phyloP scores from a whole-genome alignment of 148 eudicot genomes.

The Pharnaceum exiguum region DNA sequence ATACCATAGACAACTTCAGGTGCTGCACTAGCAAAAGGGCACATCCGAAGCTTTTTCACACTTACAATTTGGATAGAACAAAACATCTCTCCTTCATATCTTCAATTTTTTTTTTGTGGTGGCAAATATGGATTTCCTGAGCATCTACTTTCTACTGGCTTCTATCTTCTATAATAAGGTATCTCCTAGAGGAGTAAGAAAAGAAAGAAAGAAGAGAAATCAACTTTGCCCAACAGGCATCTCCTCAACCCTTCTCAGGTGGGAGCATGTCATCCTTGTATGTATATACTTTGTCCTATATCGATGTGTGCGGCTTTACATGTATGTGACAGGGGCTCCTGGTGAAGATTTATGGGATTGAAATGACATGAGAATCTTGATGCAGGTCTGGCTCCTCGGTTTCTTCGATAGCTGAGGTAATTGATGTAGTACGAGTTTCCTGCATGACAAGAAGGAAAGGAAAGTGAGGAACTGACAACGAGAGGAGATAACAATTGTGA shows the following conservation, averaged over 20 bases:
- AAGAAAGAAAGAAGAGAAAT: neutral
- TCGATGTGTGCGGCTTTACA: neutral
- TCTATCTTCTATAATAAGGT: neutral
- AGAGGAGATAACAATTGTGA: neutral
- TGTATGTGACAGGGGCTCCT: neutral
- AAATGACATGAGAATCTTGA: conserved; percentile 23
- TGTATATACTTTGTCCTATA: neutral
- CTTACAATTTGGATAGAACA: too few species aligned
- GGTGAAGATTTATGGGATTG: conserved; percentile 10
- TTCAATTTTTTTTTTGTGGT: too few species aligned
- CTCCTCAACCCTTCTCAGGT: conserved; percentile 31
- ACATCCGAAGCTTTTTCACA: too few species aligned
- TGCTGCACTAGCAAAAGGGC: too few species aligned
- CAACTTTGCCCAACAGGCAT: conserved; percentile 9
- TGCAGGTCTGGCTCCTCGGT: neutral
- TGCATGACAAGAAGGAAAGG: neutral
- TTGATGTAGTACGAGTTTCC: conserved; percentile 3
- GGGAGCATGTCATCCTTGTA: conserved; percentile 20
- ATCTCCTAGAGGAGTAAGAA: neutral
- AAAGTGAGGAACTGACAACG: neutral
- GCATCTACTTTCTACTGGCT: too few species aligned
- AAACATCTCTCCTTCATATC: too few species aligned
- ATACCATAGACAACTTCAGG: too few species aligned
- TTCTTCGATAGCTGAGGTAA: conserved; percentile 19
- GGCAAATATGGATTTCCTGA: too few species aligned